phyloP scores from a whole-genome alignment of 129 eudicot genomes.

The Rutidosis leptorrhynchoides region DNA sequence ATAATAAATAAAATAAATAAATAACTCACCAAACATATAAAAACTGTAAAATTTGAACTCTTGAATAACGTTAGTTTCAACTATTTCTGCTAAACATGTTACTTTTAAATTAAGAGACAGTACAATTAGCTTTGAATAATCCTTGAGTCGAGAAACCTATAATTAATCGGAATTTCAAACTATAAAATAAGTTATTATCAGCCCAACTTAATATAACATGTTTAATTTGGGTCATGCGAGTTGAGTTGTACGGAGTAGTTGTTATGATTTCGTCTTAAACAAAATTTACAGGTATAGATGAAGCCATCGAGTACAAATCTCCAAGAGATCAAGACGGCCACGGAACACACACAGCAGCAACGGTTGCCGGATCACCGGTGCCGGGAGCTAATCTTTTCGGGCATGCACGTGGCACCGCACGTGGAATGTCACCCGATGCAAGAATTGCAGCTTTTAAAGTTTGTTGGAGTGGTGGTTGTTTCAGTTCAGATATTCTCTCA shows the following conservation, averaged over 20 bases:
- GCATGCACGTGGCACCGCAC: constrained; percentile 55
- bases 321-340: constrained; percentile 77
- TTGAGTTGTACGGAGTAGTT: too few relatives aligned
- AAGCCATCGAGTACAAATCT: constrained; percentile 52
- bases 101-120: too few relatives aligned
- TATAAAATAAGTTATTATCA: neutral
- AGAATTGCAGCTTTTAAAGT: constrained; percentile 68
- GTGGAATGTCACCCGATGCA: constrained; percentile 60
- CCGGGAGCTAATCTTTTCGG: constrained; percentile 60
- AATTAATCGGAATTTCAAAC: neutral
- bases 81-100: too few relatives aligned
- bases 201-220: neutral
- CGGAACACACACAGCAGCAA: constrained; percentile 72
- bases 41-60: too few relatives aligned
- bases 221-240: neutral
- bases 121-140: too few relatives aligned
- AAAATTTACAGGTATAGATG: constrained; percentile 23
- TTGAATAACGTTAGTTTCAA: too few relatives aligned
- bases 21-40: too few relatives aligned
- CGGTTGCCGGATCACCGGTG: constrained; percentile 59
- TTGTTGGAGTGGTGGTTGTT: constrained; percentile 72
- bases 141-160: neutral
- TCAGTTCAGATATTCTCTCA: constrained; percentile 65
- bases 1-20: too few relatives aligned
- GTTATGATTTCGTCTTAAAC: neutral